Percentiles rank a stretch among this genome's conserved stretches.
Conservation (phyloP, 192 early-diverging fungal genomes). For the Backusella mclennaniae region DNA sequence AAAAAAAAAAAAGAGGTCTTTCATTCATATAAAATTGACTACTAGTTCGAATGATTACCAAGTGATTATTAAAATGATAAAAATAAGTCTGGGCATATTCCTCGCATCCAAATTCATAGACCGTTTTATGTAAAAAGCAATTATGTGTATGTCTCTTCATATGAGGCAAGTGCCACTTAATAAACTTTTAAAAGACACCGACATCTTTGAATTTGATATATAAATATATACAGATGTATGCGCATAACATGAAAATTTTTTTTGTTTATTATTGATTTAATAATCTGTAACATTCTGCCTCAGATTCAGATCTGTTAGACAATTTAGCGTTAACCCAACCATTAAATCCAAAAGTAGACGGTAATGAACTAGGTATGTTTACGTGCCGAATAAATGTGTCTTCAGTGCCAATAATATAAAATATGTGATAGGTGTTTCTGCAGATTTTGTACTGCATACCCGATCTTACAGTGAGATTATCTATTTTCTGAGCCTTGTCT, state of each 20-base stretch:
- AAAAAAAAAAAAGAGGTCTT: too few relatives aligned
- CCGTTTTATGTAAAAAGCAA: too few relatives aligned
- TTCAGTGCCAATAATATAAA: slow-evolving; percentile 91
- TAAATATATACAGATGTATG: too few relatives aligned
- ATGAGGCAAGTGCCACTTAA: too few relatives aligned
- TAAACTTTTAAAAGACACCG: too few relatives aligned
- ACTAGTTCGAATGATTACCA: too few relatives aligned
- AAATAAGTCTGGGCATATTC: too few relatives aligned
- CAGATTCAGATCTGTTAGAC: neutral
- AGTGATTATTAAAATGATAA: too few relatives aligned
- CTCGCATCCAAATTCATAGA: too few relatives aligned
- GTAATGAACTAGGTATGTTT: neutral
- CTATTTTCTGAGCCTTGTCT: neutral
- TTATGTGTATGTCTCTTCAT: too few relatives aligned
- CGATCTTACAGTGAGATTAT: slow-evolving; percentile 59
- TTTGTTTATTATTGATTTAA: neutral
- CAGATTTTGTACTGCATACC: slow-evolving; percentile 96
- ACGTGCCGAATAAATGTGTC: slow-evolving; percentile 47
- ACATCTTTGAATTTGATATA: too few relatives aligned
- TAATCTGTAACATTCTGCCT: neutral
- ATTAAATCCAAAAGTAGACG: neutral
- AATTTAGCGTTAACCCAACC: neutral
- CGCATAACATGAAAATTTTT: neutral
- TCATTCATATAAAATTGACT: too few relatives aligned
- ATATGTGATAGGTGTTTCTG: slow-evolving; percentile 95